Percentiles rank a stretch among this genome's conserved stretches.
Conservation (phyloP, 2,329 filamentous ascomycete genomes). For the Fusarium illudens region DNA sequence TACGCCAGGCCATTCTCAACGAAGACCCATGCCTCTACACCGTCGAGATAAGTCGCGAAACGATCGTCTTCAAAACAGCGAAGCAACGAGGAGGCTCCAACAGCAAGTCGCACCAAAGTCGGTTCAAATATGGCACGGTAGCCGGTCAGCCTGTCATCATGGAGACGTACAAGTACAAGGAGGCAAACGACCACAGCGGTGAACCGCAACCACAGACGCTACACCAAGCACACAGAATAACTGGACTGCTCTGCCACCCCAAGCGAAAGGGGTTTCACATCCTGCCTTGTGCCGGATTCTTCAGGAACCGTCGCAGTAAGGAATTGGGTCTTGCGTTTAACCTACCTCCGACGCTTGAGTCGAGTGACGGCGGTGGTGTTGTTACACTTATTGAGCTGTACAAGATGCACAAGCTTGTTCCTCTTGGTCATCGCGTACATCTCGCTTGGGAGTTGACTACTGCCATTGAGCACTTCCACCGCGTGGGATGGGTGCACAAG, state of each 20-base stretch:
- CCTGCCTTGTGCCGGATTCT: neutral
- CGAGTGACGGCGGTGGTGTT: neutral
- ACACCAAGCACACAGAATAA: neutral
- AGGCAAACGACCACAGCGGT: neutral
- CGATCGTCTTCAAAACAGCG: neutral
- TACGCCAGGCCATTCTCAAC: neutral
- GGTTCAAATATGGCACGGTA: neutral
- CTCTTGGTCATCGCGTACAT: neutral
- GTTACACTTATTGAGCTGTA: neutral
- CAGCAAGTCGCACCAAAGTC: neutral
- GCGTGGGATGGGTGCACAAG: neutral
- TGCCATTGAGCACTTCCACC: neutral
- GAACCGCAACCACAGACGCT: neutral
- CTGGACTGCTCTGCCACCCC: neutral
- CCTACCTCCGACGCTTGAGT: neutral
- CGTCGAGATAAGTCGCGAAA: neutral
- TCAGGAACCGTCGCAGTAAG: neutral
- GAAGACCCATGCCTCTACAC: neutral
- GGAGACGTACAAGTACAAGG: neutral
- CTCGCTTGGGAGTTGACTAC: neutral
- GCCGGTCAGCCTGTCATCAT: neutral
- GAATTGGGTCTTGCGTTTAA: neutral
- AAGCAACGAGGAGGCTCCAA: neutral
- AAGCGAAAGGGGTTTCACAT: neutral
- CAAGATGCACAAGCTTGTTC: neutral